Base-by-base conservation (phyloP, 2,329 filamentous ascomycete species). In the Celoporthe dispersa region DNA sequence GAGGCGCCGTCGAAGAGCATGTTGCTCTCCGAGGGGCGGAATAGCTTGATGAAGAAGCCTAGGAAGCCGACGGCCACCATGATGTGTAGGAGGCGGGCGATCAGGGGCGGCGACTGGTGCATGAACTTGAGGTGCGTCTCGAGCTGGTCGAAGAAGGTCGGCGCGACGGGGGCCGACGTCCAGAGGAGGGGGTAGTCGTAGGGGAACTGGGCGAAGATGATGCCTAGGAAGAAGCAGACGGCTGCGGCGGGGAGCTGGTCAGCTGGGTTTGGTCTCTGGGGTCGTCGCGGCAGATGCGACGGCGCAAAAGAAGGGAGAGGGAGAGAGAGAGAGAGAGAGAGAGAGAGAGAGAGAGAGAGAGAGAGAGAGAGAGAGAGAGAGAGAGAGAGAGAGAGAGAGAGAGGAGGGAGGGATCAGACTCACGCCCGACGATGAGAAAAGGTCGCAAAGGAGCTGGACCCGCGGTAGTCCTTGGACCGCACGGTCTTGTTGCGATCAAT, bases 351-450 rank as follows among this genome's bases (percentile, higher is more conserved):
- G n/a, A n/a, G n/a, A n/a, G n/a, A n/a, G n/a, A n/a, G n/a, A n/a
- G n/a, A n/a, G n/a, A n/a, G n/a, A n/a, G n/a, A n/a, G n/a, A n/a
- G n/a, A n/a, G n/a, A n/a, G n/a, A n/a, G n/a, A 12, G 9, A 12
- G 9, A 12, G 9, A 12, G 9, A 12, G 9, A 12, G 9, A 12
- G 37, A 39, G 37, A 12, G 37, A 39, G 9, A 39, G 37, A 55
- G 41, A 59, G 71, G 66, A 68, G 61, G 67, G 55, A 59, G 51
- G 57, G 73, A 44, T 65, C n/a, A 57, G 66, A 89, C 93, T 79
- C 88, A 98, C 95, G 94, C 74, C 94, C 94, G 75, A 98, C 91
- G 79, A 99, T 98, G 82, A 99, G 91, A 79, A 97, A 97, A 98
- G 62, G 96, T 98, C 81, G 94, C 94, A 80, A 99, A 99, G 64